Evolutionary conservation across 768 basidiomycete species (phyloP), one percentile per base, ranked within the genome.

Genomic region (Cyclocybe cylindracea): DNA sequence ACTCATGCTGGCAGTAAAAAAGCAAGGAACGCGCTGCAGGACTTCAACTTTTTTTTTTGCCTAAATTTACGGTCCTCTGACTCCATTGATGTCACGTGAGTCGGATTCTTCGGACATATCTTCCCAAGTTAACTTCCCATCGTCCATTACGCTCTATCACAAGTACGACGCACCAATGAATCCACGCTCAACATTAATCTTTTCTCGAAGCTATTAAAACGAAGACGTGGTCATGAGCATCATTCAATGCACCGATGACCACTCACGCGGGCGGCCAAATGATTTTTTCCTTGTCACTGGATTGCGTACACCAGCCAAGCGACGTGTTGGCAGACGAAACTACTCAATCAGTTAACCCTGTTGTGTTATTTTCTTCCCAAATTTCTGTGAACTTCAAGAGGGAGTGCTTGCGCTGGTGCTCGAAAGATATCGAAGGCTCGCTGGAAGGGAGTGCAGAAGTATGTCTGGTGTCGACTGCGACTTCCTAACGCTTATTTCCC

Each of bases 1-100:
- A 64, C 68, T 70, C 74, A 78, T 76, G 43, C 62, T 50, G 53
- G 46, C 53, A 47, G 59, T 53, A 52, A 50, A 51, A 16, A 52
- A 3, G 37, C 45, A 50, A 44, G 55, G 48, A 52, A 42, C 51
- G 46, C 40, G 44, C 14, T 13, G 8, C 42, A 18, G 10, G 13
- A 46, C 50, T 54, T 45, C 41, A 36, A 47, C 14, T 46, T 58
- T 60, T 60, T 58, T 50, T 53, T 46, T 29, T 44, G 10, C 46
- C 24, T 14, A 44, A 48, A 46, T 48, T 44, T 53, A 54, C 48
- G 44, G 29, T 51, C 19, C 19, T 38, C 37, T 33, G 31, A 46
- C 45, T 29, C 39, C 35, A 24, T 31, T 36, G 6, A 42, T 13
- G 24, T 19, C 50, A 32, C 34, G 18, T 46, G 29, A 33, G 7